These are phyloP conservation scores for Lactarius hatsudake DNA, from an alignment of 768 basidiomycete genomes.

Conservation along the genomic window DNA sequence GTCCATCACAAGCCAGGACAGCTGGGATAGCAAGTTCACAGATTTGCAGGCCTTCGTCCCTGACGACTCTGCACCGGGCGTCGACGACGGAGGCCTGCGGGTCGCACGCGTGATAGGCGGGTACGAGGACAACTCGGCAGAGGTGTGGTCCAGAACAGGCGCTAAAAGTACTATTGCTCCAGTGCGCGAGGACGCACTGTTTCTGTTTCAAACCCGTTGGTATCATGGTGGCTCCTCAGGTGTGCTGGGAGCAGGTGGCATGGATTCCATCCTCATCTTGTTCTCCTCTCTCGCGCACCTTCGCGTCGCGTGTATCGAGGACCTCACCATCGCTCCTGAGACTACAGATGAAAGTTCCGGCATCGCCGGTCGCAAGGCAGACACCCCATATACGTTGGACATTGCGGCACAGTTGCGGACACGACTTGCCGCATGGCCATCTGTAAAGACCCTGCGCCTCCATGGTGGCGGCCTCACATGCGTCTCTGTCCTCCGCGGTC, in stretches of 20 bases:
- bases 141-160: not conserved
- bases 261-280: not conserved
- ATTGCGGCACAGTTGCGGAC: not conserved
- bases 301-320: not conserved
- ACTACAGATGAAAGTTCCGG: too few relatives aligned
- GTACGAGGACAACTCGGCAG: not conserved
- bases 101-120: constrained; percentile 4
- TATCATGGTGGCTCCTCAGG: not conserved
- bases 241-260: too few relatives aligned
- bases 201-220: constrained; percentile 12
- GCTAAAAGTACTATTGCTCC: not conserved
- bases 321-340: not conserved
- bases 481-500: not conserved
- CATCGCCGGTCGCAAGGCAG: too few relatives aligned
- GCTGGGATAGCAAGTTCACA: not conserved
- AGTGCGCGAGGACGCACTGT: constrained; percentile 4
- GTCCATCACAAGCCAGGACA: not conserved
- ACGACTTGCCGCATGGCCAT: not conserved
- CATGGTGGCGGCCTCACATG: not conserved
- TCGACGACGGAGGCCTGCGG: constrained; percentile 5
- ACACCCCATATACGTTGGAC: not conserved
- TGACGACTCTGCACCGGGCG: not conserved
- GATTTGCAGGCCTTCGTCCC: constrained; percentile 9
- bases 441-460: constrained; percentile 4
- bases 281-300: constrained; percentile 4